Evolutionary conservation across 176 grass and related monocot genomes (phyloP), one percentile per base, ranked within the genome.

Genomic region (Musa schizocarpa): DNA sequence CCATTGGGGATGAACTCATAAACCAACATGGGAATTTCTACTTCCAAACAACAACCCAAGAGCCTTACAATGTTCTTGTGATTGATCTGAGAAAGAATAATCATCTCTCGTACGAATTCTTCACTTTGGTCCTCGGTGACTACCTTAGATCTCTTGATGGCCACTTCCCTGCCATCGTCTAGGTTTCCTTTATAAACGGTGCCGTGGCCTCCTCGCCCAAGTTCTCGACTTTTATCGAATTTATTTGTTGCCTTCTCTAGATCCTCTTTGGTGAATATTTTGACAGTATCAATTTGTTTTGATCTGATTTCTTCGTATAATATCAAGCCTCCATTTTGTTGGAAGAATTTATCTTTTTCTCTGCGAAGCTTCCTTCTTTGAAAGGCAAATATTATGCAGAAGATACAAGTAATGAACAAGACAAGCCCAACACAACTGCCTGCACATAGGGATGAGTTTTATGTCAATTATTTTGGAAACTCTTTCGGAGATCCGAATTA

Each of bases 21-120:
- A 12, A 91, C 82, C 0, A 91, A 34, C 82, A 91, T 87, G 1
- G 88, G 85, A 13, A 91, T 76, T 76, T 87, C 76, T 1, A 91
- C 85, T 20, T 91, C 88, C 11, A 91, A 83, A 78, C 88, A 91
- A 53, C 89, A 91, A 26, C 89, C 89, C 2, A 91, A 82, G 12
- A 91, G 80, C 73, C 80, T 91, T 29, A 87, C 82, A 0, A 85
- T 82, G 53, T 87, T 91, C 69, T 65, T 91, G 53, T 91, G 89
- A 62, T 91, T 91, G 69, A 91, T 83, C 54, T 91, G 89, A 13
- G 85, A 81, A 57, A 91, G 77, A 64, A 91, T 88, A 19, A 85
- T 50, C 78, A 91, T 83, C 34, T 91, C 89, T 25, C 72, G 87
- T 0, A 75, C 85, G n/a, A 91, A 91, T 56, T 91, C 85, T 23